These are phyloP conservation scores for Fraxinus nigra DNA, from an alignment of 305 asterid species.

Conservation along the genomic window DNA sequence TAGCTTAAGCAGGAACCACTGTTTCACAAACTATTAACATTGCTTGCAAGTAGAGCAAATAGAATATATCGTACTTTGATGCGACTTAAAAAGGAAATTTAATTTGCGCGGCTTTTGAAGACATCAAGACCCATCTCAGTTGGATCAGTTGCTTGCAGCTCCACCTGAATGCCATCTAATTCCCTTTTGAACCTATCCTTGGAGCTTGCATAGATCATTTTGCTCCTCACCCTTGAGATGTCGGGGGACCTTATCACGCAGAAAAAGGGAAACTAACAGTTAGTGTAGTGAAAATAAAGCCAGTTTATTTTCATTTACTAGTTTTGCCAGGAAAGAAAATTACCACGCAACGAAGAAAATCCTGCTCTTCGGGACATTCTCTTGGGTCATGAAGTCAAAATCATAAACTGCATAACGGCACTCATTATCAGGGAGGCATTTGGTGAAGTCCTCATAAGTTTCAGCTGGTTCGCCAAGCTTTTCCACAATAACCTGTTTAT, in stretches of 20 bases:
- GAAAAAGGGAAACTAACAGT: no score
- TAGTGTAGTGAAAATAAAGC: background rate
- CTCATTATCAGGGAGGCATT: conserved; percentile 38
- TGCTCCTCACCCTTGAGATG: conserved; percentile 37
- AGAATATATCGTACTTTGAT: background rate
- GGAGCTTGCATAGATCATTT: conserved; percentile 55
- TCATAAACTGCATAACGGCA: conserved; percentile 54
- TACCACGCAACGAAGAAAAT: conserved; percentile 52
- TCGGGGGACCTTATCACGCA: conserved; percentile 41
- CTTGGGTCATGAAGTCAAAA: conserved; percentile 40
- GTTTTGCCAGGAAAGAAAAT: background rate
- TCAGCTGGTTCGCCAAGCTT: conserved; percentile 35
- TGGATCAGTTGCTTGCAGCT: conserved; percentile 53
- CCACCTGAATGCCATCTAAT: conserved; percentile 51
- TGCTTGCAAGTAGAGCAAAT: background rate
- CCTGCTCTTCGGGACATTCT: conserved; percentile 54
- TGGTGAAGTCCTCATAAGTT: conserved; percentile 37
- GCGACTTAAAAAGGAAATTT: background rate
- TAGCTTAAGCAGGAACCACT: background rate
- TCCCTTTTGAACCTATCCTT: conserved; percentile 54
- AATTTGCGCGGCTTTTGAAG: conserved; percentile 27
- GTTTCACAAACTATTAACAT: conserved; percentile 5
- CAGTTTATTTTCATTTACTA: background rate
- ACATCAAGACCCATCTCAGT: conserved; percentile 56
- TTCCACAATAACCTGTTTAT: conserved; percentile 34